Conservation (phyloP, 2,329 filamentous ascomycete species). For the Coniochaeta ligniaria region DNA sequence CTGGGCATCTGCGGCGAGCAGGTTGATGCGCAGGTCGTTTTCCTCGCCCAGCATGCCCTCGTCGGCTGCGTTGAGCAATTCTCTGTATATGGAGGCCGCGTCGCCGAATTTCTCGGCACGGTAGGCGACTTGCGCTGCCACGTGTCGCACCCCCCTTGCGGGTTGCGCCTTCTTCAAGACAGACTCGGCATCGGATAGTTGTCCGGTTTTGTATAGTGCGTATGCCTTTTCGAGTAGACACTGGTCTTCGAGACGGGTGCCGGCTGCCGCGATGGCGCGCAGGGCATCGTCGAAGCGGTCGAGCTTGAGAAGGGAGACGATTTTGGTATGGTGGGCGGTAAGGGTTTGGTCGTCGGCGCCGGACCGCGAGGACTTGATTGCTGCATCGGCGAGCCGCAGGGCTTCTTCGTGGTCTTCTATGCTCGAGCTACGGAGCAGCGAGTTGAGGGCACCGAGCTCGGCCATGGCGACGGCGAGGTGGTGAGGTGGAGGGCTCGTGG, state of each 20-base stretch:
- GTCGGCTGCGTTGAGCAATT: slow-evolving; percentile 38
- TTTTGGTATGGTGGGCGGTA: slow-evolving; percentile 60
- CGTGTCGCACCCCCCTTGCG: slow-evolving; percentile 33
- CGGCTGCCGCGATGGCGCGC: slow-evolving; percentile 57
- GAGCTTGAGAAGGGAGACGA: slow-evolving; percentile 71
- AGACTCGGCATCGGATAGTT: slow-evolving; percentile 55
- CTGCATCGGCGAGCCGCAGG: slow-evolving; percentile 55
- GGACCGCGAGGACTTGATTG: slow-evolving; percentile 52
- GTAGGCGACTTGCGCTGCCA: slow-evolving; percentile 64
- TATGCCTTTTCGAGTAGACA: slow-evolving; percentile 69
- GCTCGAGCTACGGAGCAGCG: slow-evolving; percentile 45
- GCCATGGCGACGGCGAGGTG: slow-evolving; percentile 16
- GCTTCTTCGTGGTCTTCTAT: slow-evolving; percentile 69
- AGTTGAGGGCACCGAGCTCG: slow-evolving; percentile 41
- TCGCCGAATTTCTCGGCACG: slow-evolving; percentile 66
- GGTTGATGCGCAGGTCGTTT: slow-evolving; percentile 71
- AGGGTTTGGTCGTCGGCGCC: slow-evolving; percentile 11
- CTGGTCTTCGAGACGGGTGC: slow-evolving; percentile 49
- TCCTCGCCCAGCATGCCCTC: slow-evolving; percentile 50
- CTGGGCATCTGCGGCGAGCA: slow-evolving; percentile 65
- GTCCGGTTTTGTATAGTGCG: slow-evolving; percentile 74
- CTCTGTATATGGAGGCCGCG: slow-evolving; percentile 55
- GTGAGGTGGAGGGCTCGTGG: slow-evolving; percentile 3
- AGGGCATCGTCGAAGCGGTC: slow-evolving; percentile 77
- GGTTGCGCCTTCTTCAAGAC: slow-evolving; percentile 26